These are phyloP conservation scores for Phytopythium boreale DNA, from an alignment of 352 stramenopile species.

Conservation along the genomic window DNA sequence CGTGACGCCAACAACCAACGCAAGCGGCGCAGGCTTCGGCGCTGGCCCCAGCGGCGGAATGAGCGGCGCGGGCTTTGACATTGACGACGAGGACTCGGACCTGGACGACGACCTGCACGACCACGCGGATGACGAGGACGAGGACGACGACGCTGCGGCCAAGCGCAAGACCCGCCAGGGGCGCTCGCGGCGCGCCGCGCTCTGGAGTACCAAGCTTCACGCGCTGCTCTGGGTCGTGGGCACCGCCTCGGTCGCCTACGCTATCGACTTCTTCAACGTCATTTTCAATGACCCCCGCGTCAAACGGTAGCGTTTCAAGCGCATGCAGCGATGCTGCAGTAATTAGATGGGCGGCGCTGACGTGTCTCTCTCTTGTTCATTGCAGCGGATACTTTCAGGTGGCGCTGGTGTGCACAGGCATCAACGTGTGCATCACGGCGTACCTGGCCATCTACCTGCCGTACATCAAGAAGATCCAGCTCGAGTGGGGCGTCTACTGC, in stretches of 20 bases:
- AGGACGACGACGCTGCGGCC: slow-evolving; percentile 35
- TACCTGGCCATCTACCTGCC: slow-evolving; percentile 88
- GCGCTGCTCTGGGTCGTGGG: slow-evolving; percentile 70
- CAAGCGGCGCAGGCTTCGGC: not conserved
- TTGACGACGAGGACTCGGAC: slow-evolving; percentile 27
- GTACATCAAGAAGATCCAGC: slow-evolving; percentile 73
- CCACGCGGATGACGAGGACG: slow-evolving; percentile 24
- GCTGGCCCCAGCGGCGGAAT: not conserved
- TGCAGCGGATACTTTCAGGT: slow-evolving; percentile 80
- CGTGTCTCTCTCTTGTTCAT: not conserved
- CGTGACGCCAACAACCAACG: slow-evolving; percentile 4
- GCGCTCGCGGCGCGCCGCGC: slow-evolving; percentile 43
- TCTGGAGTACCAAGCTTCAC: slow-evolving; percentile 72
- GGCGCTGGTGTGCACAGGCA: slow-evolving; percentile 65
- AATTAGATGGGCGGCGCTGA: not conserved
- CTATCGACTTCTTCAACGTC: slow-evolving; percentile 69
- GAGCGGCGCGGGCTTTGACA: slow-evolving; percentile 10
- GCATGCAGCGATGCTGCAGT: not conserved
- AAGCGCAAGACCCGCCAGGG: slow-evolving; percentile 14
- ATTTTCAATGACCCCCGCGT: slow-evolving; percentile 61
- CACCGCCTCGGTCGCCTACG: slow-evolving; percentile 49
- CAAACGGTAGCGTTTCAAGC: slow-evolving; percentile 27
- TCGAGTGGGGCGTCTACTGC: slow-evolving; percentile 92
- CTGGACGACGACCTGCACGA: slow-evolving; percentile 17
- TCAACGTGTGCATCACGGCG: slow-evolving; percentile 85